Evolutionary conservation across 169 alveolate genomes (phyloP).

Genomic region (Blepharisma undulans): DNA sequence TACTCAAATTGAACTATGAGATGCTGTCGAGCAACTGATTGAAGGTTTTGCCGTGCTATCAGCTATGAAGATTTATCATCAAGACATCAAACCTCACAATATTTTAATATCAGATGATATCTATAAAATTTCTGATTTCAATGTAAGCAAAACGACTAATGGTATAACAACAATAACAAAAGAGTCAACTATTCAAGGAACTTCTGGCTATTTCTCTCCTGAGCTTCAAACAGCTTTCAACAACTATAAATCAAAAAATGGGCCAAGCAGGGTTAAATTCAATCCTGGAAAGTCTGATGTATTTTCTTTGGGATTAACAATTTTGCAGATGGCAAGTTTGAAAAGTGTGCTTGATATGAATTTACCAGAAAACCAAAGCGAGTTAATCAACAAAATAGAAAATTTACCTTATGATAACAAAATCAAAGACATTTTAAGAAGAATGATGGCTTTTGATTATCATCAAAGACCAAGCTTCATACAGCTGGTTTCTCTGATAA

Average conservation of each 20-base stretch:
- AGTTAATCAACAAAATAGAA: neutral
- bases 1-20: neutral
- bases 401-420: neutral
- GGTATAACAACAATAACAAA: neutral
- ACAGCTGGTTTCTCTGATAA: neutral
- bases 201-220: neutral
- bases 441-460: neutral
- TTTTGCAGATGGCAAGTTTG: neutral
- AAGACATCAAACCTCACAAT: neutral
- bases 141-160: neutral
- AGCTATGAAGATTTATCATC: neutral
- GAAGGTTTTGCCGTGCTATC: neutral
- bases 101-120: neutral
- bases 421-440: neutral
- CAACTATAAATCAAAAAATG: neutral
- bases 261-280: neutral
- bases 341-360: neutral
- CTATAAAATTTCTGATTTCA: neutral
- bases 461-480: neutral
- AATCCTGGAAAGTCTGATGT: neutral
- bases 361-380: neutral
- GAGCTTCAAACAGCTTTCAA: neutral
- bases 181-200: neutral
- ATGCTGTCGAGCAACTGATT: neutral
- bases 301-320: neutral